Evolutionary conservation across 2,329 filamentous ascomycete genomes (phyloP), one percentile per base, ranked within the genome.

Genomic region (Xylaria sp.): DNA sequence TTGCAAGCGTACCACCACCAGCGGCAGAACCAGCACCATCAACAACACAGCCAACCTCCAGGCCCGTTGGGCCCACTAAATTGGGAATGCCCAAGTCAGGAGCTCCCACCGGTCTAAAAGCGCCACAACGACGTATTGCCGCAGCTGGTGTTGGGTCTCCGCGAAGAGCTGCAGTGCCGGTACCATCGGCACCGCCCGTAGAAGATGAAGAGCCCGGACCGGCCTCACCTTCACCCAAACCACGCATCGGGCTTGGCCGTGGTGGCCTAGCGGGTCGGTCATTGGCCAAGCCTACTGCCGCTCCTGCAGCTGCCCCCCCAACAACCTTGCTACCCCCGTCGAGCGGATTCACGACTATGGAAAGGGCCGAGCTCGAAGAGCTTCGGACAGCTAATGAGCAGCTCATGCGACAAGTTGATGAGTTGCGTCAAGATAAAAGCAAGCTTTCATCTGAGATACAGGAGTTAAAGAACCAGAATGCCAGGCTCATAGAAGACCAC

Each of bases 381-480:
- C 86, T 98, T 13, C 91, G 94, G 42, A 84, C 89, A 13, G 90
- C 96, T 67, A 94, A 95, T 73, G 94, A 97, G 54, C 87, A 91
- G 33, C 83, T 97, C 5, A 84, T 87, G 25, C 89, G 89, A 62
- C 88, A 93, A 71, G 88, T 90, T 10, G 93, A 97, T 61, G 94
- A 97, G 50, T 83, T 94, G 72, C 89, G 93, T 61, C 88, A 92
- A 53, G 95, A 97, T 76, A 90, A 93, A 69, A 88, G 90, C 65
- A 94, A 91, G 75, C 86, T 97, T 55, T 87, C 89, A 66, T 96
- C 93, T 0, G 93, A 97, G 78, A 91, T 98, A 47, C 91, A 95
- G 72, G 96, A 98, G 79, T 86, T 99, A 33, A 96, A 97, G 81
- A 96, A 97, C 74, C 93, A 97, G 77, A 99, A 99, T 75, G 96